Evolutionary conservation across 352 stramenopile species (phyloP).

Genomic region (Pilasporangium apinafurcum): DNA sequence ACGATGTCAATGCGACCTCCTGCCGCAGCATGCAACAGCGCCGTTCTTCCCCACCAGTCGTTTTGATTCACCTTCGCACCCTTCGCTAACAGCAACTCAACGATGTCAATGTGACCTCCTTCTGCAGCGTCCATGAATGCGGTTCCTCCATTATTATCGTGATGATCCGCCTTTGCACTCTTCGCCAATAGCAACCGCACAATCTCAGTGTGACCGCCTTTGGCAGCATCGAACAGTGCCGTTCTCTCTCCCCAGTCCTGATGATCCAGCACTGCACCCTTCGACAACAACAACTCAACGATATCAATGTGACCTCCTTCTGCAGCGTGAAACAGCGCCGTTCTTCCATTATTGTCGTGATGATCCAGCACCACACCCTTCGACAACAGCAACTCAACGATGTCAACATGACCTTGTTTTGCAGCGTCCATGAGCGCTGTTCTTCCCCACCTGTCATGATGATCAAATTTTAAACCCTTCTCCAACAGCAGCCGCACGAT

Average conservation of each 20-base stretch:
- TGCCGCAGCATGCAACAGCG: background rate
- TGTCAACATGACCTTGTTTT: background rate
- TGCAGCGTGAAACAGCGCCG: background rate
- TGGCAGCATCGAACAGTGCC: background rate
- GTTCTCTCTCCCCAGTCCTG: background rate
- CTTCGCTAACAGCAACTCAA: too few species aligned
- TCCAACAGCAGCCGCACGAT: constrained; percentile 1
- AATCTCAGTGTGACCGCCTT: background rate
- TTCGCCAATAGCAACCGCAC: too few species aligned
- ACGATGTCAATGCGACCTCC: background rate
- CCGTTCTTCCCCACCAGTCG: background rate
- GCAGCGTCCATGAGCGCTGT: constrained; percentile 1
- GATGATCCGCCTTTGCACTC: background rate
- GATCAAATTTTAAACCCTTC: background rate
- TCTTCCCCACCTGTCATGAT: background rate
- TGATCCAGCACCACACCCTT: background rate
- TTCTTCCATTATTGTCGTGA: background rate
- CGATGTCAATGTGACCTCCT: too few species aligned
- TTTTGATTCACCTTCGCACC: too few species aligned
- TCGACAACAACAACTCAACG: background rate
- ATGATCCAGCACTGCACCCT: background rate
- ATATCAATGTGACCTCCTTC: background rate
- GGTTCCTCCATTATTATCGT: background rate
- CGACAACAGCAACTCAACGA: background rate
- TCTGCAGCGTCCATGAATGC: too few species aligned